These are phyloP conservation scores for Trametes punicea DNA, from an alignment of 768 basidiomycete species.

Conservation along the genomic window DNA sequence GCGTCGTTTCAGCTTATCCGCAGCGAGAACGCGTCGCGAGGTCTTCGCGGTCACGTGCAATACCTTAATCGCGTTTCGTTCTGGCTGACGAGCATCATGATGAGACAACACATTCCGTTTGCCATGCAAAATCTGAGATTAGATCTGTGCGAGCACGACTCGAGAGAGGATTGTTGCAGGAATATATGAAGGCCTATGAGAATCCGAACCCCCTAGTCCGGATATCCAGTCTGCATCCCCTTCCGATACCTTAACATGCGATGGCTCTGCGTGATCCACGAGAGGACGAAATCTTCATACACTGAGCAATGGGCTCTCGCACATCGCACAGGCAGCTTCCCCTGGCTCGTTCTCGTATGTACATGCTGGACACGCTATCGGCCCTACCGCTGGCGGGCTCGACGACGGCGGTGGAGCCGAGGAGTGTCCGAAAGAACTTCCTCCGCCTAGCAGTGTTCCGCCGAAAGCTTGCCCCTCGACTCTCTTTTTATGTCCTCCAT, in stretches of 20 bases:
- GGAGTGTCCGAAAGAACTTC: slow-evolving; percentile 24
- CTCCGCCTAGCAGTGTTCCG: slow-evolving; percentile 63
- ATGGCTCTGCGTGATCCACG: too few species aligned
- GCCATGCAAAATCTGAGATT: too few species aligned
- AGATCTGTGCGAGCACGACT: too few species aligned
- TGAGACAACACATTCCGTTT: too few species aligned
- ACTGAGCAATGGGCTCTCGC: slow-evolving; percentile 25
- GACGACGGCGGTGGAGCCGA: slow-evolving; percentile 29
- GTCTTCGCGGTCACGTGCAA: background rate
- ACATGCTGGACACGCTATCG: slow-evolving; percentile 52
- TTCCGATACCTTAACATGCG: too few species aligned
- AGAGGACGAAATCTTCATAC: background rate
- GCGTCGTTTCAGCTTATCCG: background rate
- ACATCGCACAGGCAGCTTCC: slow-evolving; percentile 30
- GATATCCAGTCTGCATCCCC: too few species aligned
- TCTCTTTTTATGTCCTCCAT: slow-evolving; percentile 33
- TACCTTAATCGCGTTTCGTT: too few species aligned
- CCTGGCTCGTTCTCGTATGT: slow-evolving; percentile 54
- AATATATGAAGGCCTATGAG: too few species aligned
- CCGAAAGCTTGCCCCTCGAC: slow-evolving; percentile 68
- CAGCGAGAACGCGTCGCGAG: background rate
- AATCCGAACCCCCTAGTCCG: too few species aligned
- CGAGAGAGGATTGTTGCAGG: too few species aligned
- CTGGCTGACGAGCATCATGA: too few species aligned
- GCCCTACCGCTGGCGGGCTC: slow-evolving; percentile 18